Base-by-base conservation (phyloP, 768 basidiomycete genomes). In the Sistotremastrum suecicum region DNA sequence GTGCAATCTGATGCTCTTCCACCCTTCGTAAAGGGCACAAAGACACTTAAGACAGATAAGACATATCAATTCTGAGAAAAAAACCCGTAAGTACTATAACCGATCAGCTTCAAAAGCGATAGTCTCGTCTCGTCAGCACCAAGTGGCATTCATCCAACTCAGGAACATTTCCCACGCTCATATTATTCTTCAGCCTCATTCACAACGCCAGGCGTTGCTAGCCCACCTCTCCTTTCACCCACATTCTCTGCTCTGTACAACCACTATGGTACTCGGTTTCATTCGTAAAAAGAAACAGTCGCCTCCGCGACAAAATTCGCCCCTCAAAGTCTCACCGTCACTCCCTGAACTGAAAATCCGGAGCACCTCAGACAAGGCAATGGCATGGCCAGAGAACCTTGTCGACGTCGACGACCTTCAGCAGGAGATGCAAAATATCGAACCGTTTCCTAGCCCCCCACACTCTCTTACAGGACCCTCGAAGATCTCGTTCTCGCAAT, bases 351-450 rank as follows among this genome's bases (percentile, higher is more conserved):
- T 89, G 53, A 20, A 20, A 20, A 20, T 20, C 20, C 20, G 20
- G 20, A 20, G 20, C 20, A 20, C 20, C 20, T 70, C 66, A 44
- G 71, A 79, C 39, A 80, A 78, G 55, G 83, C 78, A 34, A 82
- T 86, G 36, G 80, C 80, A 47, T 90, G 87, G 87, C 87, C 87
- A 28, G 81, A 80, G 63, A 72, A 80, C 61, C 72, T 90, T 34
- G 78, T 90, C 37, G 83, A 89, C 56, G 67, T 82, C 49, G 67
- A 49, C 36, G 46, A 43, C 11, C 72, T 37, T 74, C 76, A 48
- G 72, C 84, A 48, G 74, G 75, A 44, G 66, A 76, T 55, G 61
- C 66, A 4, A 20, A 20, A 20, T 20, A 20, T 20, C 20, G 20
- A 20, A 20, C 20, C 20, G 20, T 20, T 20, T 20, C 20, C 20